Evolutionary conservation across 257 asterid genomes (phyloP), one percentile per base, ranked within the genome.

Genomic region (Fraxinus cuspidata): DNA sequence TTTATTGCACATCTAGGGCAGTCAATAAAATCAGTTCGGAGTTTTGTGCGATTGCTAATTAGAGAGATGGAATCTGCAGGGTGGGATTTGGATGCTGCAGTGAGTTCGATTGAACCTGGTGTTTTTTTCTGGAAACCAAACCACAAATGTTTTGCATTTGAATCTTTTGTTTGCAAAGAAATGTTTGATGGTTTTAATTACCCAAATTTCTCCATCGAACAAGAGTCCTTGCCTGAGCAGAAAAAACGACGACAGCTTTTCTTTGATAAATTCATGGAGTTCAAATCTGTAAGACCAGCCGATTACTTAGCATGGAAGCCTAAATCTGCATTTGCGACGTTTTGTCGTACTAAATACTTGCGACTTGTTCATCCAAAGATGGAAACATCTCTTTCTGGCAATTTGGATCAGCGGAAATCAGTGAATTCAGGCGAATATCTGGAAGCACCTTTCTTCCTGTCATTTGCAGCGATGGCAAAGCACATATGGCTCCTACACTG

Each of bases 401-500:
- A 89, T 77, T 74, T 85, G 83, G 81, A 84, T 28, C 90, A 75
- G 77, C 80, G 96, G 81, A 82, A 81, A 65, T 56, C 72, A 73
- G 82, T 92, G 72, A 81, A 68, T 47, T 81, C 92, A 0, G 94
- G 96, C 3, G 91, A 83, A 51, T 65, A 74, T 42, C 96, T 97
- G 0, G 96, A 90, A 75, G 82, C 96, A 0, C 67, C 88, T 0
- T 89, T 91, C 83, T 94, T 91, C 66, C 3, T 40, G 9, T 75
- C 88, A 3, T 94, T 90, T 13, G 51, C 73, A 0, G 98, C 91
- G 75, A 91, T 92, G 99, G 94, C 97, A 3, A 92, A 89, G 78
- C 87, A 94, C 11, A 77, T 92, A 2, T 94, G 98, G 99, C 85
- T 91, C 10, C 82, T 94, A 10, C 99, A 92, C 63, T 91, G 98